A percentile compares a stretch with the other conserved stretches of the same genome.
Evolutionary conservation across 108 stramenopile genomes (phyloP).

Genomic region (Conticribra guillardii): DNA sequence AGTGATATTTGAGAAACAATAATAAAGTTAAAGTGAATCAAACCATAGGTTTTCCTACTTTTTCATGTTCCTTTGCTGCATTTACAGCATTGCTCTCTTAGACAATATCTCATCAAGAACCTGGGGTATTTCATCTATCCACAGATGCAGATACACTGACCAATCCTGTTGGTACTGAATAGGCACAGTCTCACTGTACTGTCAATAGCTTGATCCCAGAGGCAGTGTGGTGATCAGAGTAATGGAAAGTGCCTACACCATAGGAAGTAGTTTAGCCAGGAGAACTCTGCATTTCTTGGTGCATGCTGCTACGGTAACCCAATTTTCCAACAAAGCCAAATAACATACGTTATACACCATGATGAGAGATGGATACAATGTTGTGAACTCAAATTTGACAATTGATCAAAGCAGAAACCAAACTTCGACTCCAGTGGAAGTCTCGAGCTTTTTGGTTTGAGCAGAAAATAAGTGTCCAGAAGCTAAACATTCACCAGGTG

Average conservation of each 20-base stretch:
- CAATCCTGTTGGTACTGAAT: conserved; percentile 89
- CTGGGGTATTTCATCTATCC: conserved; percentile 92
- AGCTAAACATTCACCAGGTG: too few relatives aligned
- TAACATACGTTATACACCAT: conserved; percentile 99
- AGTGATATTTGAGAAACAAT: too few relatives aligned
- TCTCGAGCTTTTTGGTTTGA: conserved; percentile 84
- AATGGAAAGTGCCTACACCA: conserved; percentile 65
- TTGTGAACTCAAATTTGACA: conserved; percentile 96
- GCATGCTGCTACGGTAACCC: conserved; percentile 84
- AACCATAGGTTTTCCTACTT: too few relatives aligned
- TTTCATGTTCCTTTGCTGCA: conserved; percentile 89
- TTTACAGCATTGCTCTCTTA: conserved; percentile 95
- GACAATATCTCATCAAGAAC: conserved; percentile 97
- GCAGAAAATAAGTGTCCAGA: conserved; percentile 83
- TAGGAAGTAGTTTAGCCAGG: conserved; percentile 38
- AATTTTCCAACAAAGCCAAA: conserved; percentile 88
- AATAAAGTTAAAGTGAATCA: too few relatives aligned
- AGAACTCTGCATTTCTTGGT: conserved; percentile 63
- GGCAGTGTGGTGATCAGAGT: conserved; percentile 73
- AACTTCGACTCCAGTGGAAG: conserved; percentile 89
- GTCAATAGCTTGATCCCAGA: conserved; percentile 75
- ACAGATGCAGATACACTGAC: conserved; percentile 85
- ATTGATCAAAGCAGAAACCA: conserved; percentile 91
- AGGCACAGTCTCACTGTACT: conserved; percentile 74
- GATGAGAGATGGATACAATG: conserved; percentile 96